Evolutionary conservation across 2,329 filamentous ascomycete genomes (phyloP).

Genomic region (Cladosporium sp.): DNA sequence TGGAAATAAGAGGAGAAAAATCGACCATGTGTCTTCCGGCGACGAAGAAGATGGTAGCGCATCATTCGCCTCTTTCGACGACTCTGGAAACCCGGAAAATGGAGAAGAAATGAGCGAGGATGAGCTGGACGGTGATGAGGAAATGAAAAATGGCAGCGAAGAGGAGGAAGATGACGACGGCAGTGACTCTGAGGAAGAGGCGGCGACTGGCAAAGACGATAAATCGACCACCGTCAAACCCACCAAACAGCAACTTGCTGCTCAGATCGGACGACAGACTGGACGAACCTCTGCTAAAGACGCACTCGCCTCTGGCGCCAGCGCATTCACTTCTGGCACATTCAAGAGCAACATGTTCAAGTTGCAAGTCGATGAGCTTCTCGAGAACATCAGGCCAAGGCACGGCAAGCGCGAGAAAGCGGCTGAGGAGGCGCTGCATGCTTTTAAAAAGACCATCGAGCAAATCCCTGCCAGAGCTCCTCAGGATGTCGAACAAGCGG

Average conservation of each 20-base stretch:
- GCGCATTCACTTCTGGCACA: conserved; percentile 38
- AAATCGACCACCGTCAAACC: conserved; percentile 12
- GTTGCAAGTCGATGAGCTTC: conserved; percentile 60
- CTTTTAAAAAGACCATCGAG: conserved; percentile 55
- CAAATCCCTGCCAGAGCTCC: conserved; percentile 48
- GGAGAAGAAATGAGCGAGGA: conserved; percentile 11
- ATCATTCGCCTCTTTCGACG: conserved; percentile 31
- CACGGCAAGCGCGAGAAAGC: conserved; percentile 53
- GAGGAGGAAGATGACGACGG: conserved; percentile 5
- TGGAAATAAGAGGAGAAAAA: conserved; percentile 31
- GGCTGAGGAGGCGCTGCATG: conserved; percentile 51
- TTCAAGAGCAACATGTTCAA: conserved; percentile 65
- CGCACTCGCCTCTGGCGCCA: conserved; percentile 17
- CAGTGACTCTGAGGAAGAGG: conserved; percentile 12
- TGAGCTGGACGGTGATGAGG: conserved; percentile 12
- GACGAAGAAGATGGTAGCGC: conserved; percentile 25
- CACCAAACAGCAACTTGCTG: conserved; percentile 5
- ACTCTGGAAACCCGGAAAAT: conserved; percentile 9
- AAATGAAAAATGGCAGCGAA: conserved; percentile 14
- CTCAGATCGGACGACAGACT: conserved; percentile 10
- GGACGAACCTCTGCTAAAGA: conserved; percentile 15
- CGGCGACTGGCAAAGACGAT: conserved; percentile 11
- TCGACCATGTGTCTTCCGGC: conserved; percentile 28
- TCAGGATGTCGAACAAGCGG: conserved; percentile 58
- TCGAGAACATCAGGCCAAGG: conserved; percentile 53